A percentile compares a stretch with the other conserved stretches of the same genome.
Evolutionary conservation across 306 rosid species (phyloP).

Genomic region (Ormosia semicastrata): DNA sequence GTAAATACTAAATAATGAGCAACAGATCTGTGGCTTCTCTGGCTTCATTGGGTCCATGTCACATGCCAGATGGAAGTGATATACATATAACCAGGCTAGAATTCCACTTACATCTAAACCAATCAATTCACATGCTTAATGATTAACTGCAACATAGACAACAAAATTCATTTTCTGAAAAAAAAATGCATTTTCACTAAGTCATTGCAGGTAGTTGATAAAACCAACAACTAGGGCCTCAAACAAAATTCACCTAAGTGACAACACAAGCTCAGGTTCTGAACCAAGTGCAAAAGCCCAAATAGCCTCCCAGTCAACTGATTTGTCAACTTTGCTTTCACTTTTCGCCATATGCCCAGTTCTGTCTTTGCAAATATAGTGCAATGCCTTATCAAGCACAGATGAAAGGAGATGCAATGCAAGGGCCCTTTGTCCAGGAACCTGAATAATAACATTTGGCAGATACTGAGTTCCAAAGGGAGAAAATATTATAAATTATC

Average conservation of each 20-base stretch:
- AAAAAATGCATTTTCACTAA: neutral
- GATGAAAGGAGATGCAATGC: constrained; percentile 72
- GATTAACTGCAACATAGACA: constrained; percentile 1
- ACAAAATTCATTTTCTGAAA: constrained; percentile 3
- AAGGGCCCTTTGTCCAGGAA: constrained; percentile 90
- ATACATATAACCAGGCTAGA: constrained; percentile 1
- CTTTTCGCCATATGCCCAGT: constrained; percentile 37
- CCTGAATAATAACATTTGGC: constrained; percentile 40
- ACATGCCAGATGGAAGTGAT: neutral
- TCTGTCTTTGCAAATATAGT: constrained; percentile 42
- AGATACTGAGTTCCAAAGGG: constrained; percentile 7
- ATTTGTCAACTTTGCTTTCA: constrained; percentile 41
- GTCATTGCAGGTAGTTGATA: neutral
- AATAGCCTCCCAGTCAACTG: constrained; percentile 82
- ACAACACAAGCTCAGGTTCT: constrained; percentile 87
- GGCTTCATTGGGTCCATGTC: constrained; percentile 3
- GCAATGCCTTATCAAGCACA: constrained; percentile 74
- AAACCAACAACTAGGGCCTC: constrained; percentile 27
- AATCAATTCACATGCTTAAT: neutral
- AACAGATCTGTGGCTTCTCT: neutral
- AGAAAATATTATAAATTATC: neutral
- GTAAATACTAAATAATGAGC: neutral
- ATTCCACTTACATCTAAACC: neutral
- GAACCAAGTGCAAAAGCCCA: constrained; percentile 98
- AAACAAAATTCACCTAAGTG: constrained; percentile 65